Percentiles rank a stretch among this genome's conserved stretches.
Evolutionary conservation across 306 rosid genomes (phyloP).

Genomic region (Quercus rubra): DNA sequence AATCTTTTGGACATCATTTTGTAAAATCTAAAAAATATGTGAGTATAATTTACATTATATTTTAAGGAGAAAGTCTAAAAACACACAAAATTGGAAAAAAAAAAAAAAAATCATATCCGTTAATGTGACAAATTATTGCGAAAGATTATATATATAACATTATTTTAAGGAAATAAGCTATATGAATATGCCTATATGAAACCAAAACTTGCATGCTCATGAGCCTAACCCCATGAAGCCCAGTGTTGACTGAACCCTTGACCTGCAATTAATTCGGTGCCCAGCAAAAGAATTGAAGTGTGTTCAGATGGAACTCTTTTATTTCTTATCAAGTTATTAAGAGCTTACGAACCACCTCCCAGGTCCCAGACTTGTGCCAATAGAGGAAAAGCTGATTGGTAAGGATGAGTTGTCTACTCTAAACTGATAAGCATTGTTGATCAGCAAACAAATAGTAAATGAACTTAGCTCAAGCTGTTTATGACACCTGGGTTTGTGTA

Average conservation of each 20-base stretch:
- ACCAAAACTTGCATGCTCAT: background rate
- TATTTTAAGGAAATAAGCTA: too few species aligned
- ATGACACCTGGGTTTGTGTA: constrained; percentile 25
- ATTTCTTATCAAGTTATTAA: background rate
- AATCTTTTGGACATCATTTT: too few species aligned
- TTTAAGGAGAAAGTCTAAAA: too few species aligned
- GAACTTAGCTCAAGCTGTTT: constrained; percentile 44
- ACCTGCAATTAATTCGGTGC: background rate
- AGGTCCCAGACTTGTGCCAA: background rate
- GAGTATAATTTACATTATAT: too few species aligned
- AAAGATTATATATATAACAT: too few species aligned
- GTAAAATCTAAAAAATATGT: too few species aligned
- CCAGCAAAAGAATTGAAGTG: background rate
- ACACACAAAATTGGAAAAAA: too few species aligned
- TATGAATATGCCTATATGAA: too few species aligned
- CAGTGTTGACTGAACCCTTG: background rate
- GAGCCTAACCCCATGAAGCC: background rate
- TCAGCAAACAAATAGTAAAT: constrained; percentile 29
- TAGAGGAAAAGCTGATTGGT: background rate
- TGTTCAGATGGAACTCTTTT: background rate
- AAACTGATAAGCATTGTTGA: constrained; percentile 19
- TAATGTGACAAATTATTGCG: too few species aligned
- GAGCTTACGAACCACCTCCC: background rate
- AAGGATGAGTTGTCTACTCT: background rate
- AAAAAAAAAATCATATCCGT: too few species aligned